Evolutionary conservation across 345 rosid genomes (phyloP).

Genomic region (Citrus medica): DNA sequence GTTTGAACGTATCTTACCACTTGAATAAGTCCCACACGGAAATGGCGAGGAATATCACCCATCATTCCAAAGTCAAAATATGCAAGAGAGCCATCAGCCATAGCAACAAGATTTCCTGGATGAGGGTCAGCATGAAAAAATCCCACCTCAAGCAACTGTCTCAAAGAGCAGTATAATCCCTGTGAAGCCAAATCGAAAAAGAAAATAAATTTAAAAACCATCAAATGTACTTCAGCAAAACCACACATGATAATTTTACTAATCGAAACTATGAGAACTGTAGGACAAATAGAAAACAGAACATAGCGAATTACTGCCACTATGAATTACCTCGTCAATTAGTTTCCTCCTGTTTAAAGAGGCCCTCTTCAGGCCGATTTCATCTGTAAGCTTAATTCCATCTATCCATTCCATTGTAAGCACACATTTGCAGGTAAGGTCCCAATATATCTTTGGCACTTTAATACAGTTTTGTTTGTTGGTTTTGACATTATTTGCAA

Average conservation of each 20-base stretch:
- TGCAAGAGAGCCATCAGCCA: slow-evolving; percentile 65
- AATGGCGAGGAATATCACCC: slow-evolving; percentile 97
- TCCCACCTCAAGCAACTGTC: slow-evolving; percentile 94
- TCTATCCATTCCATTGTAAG: slow-evolving; percentile 99
- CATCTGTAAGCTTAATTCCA: slow-evolving; percentile 93
- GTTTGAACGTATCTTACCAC: slow-evolving; percentile 48
- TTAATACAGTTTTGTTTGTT: slow-evolving; percentile 50
- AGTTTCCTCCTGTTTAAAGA: slow-evolving; percentile 64
- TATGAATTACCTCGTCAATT: slow-evolving; percentile 68
- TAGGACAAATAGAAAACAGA: neutral
- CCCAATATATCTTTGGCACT: slow-evolving; percentile 95
- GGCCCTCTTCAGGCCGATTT: slow-evolving; percentile 49
- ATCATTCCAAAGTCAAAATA: slow-evolving; percentile 98
- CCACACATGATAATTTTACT: neutral
- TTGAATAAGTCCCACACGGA: slow-evolving; percentile 91
- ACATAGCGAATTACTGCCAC: neutral
- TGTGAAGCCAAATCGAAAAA: slow-evolving; percentile 24
- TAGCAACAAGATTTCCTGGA: slow-evolving; percentile 97
- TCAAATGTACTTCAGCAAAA: neutral
- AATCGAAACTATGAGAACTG: neutral
- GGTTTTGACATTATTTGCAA: slow-evolving; percentile 23
- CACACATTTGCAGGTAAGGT: slow-evolving; percentile 67
- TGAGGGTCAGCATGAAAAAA: slow-evolving; percentile 99
- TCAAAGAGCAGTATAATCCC: slow-evolving; percentile 91
- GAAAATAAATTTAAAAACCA: neutral